These are phyloP conservation scores for Globisporangium canariense DNA, from an alignment of 352 stramenopile genomes.

Conservation along the genomic window DNA sequence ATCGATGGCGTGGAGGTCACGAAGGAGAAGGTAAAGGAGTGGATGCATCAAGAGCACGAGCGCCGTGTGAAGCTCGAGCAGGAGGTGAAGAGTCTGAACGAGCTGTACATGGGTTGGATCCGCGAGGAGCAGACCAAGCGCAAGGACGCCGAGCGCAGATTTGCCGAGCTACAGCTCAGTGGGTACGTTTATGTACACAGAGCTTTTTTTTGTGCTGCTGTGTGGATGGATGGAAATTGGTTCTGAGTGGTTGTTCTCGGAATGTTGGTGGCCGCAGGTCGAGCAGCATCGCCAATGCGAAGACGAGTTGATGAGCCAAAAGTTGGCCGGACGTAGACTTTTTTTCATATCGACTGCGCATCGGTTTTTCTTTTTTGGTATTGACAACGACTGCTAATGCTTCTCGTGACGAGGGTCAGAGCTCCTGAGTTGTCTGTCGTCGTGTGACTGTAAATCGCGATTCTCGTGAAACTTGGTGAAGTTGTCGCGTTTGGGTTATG, in stretches of 20 bases:
- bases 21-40: constrained; percentile 59
- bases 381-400: too few species aligned
- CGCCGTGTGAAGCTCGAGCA: constrained; percentile 68
- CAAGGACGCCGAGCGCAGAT: constrained; percentile 56
- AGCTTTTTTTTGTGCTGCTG: constrained; percentile 2
- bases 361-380: too few species aligned
- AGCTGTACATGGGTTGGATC: constrained; percentile 85
- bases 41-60: constrained; percentile 68
- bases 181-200: constrained; percentile 1
- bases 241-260: not conserved
- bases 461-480: too few species aligned
- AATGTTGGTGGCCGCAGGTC: not conserved
- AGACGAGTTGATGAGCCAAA: constrained; percentile 3
- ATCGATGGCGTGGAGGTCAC: constrained; percentile 27
- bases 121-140: constrained; percentile 76
- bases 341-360: too few species aligned
- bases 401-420: too few species aligned
- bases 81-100: constrained; percentile 77
- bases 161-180: constrained; percentile 41
- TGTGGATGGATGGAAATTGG: constrained; percentile 1
- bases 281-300: not conserved
- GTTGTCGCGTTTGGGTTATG: too few species aligned
- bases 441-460: too few species aligned
- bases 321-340: too few species aligned
- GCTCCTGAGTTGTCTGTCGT: too few species aligned